phyloP scores from a whole-genome alignment of 176 grass and related monocot genomes.

The Tuctoria greenei region DNA sequence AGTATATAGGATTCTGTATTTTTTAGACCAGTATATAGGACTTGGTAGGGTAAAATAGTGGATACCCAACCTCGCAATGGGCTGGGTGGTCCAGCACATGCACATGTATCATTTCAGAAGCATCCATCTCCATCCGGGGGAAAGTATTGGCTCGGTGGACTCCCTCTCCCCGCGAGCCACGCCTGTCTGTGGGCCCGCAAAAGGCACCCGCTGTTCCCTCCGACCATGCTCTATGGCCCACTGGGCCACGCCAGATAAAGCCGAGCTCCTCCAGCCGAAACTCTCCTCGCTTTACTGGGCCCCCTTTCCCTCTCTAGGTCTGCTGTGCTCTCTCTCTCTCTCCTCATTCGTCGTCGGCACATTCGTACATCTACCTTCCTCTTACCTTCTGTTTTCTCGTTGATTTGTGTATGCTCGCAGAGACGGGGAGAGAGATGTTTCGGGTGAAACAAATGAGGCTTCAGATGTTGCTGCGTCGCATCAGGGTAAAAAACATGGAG shows the following conservation, averaged over 20 bases:
- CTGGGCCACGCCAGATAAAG: constrained; percentile 66
- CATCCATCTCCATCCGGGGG: constrained; percentile 77
- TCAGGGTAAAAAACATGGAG: not conserved
- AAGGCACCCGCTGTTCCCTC: constrained; percentile 12
- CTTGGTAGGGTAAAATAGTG: no score
- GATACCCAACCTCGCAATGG: no score
- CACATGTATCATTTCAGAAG: constrained; percentile 57
- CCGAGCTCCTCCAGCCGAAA: constrained; percentile 29
- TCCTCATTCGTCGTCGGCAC: not conserved
- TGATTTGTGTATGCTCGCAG: no score
- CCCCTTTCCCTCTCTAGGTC: not conserved
- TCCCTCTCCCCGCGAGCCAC: no score
- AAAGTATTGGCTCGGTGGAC: no score
- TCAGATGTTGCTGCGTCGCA: not conserved
- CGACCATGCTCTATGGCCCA: constrained; percentile 17
- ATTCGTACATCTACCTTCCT: not conserved
- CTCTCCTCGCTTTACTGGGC: not conserved
- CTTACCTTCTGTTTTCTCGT: not conserved
- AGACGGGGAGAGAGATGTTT: no score
- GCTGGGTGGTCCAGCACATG: constrained; percentile 36
- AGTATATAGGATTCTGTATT: no score
- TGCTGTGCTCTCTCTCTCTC: not conserved
- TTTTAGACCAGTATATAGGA: no score
- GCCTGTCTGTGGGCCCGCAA: no score
- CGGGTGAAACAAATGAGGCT: not conserved